Conservation (phyloP, 2,329 filamentous ascomycete species). For the Neocatenulostroma microsporum region DNA sequence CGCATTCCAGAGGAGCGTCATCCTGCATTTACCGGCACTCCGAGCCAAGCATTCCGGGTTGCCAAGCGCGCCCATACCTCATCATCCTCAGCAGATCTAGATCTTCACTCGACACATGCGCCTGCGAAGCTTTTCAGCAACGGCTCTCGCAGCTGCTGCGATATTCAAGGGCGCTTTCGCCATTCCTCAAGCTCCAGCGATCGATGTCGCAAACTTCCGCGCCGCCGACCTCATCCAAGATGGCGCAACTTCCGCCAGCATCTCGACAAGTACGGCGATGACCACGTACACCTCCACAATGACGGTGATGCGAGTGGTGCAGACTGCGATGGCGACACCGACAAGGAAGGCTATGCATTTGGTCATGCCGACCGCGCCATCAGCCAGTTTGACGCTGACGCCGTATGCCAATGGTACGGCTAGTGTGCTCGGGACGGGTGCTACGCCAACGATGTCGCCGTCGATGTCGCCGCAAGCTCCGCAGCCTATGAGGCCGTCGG, state of each 20-base stretch:
- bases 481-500: background rate
- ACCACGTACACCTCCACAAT: constrained; percentile 16
- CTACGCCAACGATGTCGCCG: background rate
- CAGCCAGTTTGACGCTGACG: constrained; percentile 7
- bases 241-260: background rate
- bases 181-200: constrained; percentile 1
- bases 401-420: constrained; percentile 10
- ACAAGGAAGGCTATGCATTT: background rate
- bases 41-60: constrained; percentile 7
- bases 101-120: constrained; percentile 8
- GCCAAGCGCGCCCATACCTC: background rate
- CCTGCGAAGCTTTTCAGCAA: constrained; percentile 8
- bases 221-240: background rate
- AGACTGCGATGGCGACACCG: constrained; percentile 7
- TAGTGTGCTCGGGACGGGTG: constrained; percentile 9
- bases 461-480: background rate
- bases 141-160: constrained; percentile 5
- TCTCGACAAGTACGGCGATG: constrained; percentile 10
- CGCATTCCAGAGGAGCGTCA: constrained; percentile 8
- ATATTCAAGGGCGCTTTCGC: constrained; percentile 3
- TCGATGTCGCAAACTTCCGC: background rate
- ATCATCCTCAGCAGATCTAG: background rate
- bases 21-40: background rate
- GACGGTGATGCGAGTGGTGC: constrained; percentile 11
- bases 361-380: too few species aligned